Percentiles rank a stretch among this genome's conserved stretches.
These are phyloP conservation scores for Juncus inflexus DNA, from an alignment of 176 grass and related monocot species.

Conservation along the genomic window DNA sequence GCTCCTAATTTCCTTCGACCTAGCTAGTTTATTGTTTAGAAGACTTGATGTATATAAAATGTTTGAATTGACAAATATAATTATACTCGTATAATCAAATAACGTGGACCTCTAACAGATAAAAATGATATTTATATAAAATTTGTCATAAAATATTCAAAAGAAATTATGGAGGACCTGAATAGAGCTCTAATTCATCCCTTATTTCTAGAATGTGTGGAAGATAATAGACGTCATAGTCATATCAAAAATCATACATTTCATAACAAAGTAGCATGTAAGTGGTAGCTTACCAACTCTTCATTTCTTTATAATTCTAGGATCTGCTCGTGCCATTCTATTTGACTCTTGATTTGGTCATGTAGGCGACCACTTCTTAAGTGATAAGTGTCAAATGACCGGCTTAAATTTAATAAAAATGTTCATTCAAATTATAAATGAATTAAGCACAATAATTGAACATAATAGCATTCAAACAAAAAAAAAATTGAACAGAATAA, in stretches of 20 bases:
- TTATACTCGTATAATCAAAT: too few species aligned
- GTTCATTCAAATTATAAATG: neutral
- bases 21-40: too few species aligned
- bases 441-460: neutral
- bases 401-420: neutral
- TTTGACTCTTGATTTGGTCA: neutral
- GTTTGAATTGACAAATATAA: too few species aligned
- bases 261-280: neutral
- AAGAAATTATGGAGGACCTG: too few species aligned
- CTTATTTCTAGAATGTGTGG: constrained; percentile 15
- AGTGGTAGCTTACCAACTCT: constrained; percentile 8
- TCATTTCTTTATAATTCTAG: neutral
- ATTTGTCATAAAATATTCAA: too few species aligned
- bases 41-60: too few species aligned
- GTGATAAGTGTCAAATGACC: constrained; percentile 4
- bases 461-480: too few species aligned
- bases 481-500: too few species aligned
- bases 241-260: neutral
- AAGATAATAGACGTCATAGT: neutral
- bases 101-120: too few species aligned
- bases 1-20: too few species aligned
- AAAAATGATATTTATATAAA: too few species aligned
- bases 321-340: constrained; percentile 16
- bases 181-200: neutral
- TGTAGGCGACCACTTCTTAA: neutral